Evolutionary conservation across 441 rosid genomes (phyloP).

Genomic region (Populus hybrid): DNA sequence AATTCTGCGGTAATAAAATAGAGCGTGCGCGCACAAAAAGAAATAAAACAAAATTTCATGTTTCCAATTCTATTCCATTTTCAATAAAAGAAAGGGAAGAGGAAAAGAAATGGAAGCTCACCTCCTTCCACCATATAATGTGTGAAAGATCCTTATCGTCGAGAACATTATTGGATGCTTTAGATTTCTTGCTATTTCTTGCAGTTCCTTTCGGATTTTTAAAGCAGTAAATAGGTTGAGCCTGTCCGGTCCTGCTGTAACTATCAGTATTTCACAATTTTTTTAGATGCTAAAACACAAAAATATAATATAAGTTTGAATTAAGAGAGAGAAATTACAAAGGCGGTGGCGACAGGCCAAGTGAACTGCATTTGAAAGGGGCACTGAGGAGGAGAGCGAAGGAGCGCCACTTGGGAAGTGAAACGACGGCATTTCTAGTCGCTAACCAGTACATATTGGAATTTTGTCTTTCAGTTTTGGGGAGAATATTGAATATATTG

Average conservation of each 20-base stretch:
- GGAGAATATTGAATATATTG: too few species aligned
- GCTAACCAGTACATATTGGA: constrained; percentile 69
- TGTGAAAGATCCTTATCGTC: constrained; percentile 72
- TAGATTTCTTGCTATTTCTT: constrained; percentile 51
- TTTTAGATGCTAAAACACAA: background rate
- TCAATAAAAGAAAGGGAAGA: background rate
- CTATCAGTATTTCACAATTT: background rate
- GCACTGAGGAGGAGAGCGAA: constrained; percentile 49
- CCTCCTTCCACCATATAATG: constrained; percentile 94
- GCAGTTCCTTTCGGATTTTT: constrained; percentile 41
- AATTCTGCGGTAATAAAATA: constrained; percentile 47
- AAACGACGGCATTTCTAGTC: constrained; percentile 56
- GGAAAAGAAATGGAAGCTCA: constrained; percentile 12
- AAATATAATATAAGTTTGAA: background rate
- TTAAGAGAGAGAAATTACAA: constrained; percentile 33
- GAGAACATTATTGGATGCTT: constrained; percentile 35
- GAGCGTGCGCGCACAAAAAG: background rate
- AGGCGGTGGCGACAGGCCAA: constrained; percentile 35
- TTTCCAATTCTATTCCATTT: background rate
- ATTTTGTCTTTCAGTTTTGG: background rate
- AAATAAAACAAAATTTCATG: background rate
- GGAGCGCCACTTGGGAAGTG: constrained; percentile 60
- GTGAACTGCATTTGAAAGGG: constrained; percentile 36
- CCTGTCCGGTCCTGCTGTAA: constrained; percentile 34
- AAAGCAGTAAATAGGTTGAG: constrained; percentile 42